phyloP scores from a whole-genome alignment of 2,329 filamentous ascomycete genomes.

The Aphanoascus verrucosus region DNA sequence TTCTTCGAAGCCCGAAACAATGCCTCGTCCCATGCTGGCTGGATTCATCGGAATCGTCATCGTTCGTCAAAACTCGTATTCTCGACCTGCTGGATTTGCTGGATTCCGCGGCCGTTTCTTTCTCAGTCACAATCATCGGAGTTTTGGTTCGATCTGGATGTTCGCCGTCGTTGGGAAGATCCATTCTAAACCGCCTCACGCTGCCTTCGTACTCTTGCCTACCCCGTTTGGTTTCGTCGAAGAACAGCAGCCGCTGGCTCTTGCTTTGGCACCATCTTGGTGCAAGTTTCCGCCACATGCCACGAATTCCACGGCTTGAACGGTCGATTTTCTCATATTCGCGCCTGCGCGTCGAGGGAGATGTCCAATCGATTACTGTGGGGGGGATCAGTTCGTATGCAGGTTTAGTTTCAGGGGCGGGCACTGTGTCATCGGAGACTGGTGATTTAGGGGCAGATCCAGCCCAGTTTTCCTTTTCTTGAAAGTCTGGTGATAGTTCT shows the following conservation, averaged over 20 bases:
- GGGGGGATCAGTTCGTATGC: constrained; percentile 22
- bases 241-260: constrained; percentile 31
- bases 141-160: neutral
- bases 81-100: neutral
- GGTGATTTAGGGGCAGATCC: constrained; percentile 1
- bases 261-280: constrained; percentile 32
- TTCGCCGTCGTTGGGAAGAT: constrained; percentile 31
- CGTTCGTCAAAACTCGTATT: neutral
- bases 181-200: constrained; percentile 37
- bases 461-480: constrained; percentile 3
- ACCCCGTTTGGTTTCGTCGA: constrained; percentile 29
- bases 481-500: constrained; percentile 1
- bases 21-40: neutral
- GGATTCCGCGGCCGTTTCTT: neutral
- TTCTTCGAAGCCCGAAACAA: constrained; percentile 3
- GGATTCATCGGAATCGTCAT: neutral
- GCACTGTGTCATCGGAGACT: neutral
- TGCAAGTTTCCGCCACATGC: constrained; percentile 33
- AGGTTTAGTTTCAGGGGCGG: neutral
- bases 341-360: constrained; percentile 32
- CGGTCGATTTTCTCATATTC: constrained; percentile 47
- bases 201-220: constrained; percentile 35
- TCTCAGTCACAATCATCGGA: neutral
- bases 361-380: constrained; percentile 40
- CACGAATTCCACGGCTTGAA: constrained; percentile 33